Evolutionary conservation across 78 protist genomes (phyloP).

Genomic region (Dictyostelium firmibasis): DNA sequence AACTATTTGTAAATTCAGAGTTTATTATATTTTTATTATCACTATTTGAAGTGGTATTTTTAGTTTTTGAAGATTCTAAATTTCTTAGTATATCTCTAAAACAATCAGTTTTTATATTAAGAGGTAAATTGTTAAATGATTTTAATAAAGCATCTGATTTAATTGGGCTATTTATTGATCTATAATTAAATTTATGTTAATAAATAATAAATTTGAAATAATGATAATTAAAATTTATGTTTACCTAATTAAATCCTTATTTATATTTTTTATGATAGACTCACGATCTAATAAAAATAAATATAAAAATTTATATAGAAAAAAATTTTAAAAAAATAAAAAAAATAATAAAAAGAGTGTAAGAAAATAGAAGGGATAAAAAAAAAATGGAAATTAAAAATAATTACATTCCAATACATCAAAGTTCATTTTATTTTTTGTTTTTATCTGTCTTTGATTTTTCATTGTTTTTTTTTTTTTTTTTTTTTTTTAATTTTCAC

Average conservation of each 20-base stretch:
- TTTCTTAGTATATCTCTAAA: background rate
- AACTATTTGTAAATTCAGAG: background rate
- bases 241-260: background rate
- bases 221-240: background rate
- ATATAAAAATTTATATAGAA: background rate
- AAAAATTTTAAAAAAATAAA: too few species aligned
- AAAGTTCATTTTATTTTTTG: background rate
- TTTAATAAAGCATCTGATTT: background rate
- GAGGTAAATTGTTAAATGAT: background rate
- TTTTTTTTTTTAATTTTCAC: background rate
- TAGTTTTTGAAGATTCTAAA: background rate
- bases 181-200: background rate
- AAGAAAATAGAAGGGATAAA: too few species aligned
- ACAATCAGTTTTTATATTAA: background rate
- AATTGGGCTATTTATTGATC: background rate
- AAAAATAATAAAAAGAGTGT: too few species aligned
- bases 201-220: too few species aligned
- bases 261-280: background rate
- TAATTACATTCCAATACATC: background rate
- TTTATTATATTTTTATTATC: too few species aligned
- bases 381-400: background rate
- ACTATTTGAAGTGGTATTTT: too few species aligned
- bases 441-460: background rate
- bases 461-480: background rate
- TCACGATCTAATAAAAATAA: background rate